These are phyloP conservation scores for Mycena vulgaris DNA, from an alignment of 768 basidiomycete species.

Conservation along the genomic window DNA sequence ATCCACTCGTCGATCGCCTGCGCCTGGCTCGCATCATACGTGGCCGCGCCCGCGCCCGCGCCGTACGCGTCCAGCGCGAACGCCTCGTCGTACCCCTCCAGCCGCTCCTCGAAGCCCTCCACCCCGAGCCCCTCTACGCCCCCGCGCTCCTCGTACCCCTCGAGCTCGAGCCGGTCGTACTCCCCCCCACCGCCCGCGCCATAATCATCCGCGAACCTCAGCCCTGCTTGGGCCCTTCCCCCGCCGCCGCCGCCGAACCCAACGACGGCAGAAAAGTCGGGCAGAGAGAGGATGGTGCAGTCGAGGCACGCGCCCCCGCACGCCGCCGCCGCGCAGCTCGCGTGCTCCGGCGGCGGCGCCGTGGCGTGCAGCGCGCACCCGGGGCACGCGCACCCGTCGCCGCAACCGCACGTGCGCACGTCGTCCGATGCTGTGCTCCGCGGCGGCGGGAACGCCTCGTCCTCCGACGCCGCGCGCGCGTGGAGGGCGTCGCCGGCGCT, in stretches of 20 bases:
- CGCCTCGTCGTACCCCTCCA: constrained; percentile 48
- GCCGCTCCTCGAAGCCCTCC: constrained; percentile 15
- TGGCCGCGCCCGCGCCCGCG: no score
- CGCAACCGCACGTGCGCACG: constrained; percentile 66
- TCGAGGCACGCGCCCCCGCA: constrained; percentile 70
- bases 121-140: not conserved
- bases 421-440: no score
- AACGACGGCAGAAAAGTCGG: constrained; percentile 14
- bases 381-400: constrained; percentile 75
- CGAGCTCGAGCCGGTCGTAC: not conserved
- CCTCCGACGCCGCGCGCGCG: no score
- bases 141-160: constrained; percentile 6
- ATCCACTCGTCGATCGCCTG: constrained; percentile 73
- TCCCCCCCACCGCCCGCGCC: constrained; percentile 37
- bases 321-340: constrained; percentile 52
- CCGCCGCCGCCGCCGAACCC: not conserved
- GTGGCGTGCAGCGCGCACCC: constrained; percentile 73
- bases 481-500: no score
- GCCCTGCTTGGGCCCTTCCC: constrained; percentile 46
- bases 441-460: no score
- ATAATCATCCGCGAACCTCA: constrained; percentile 34
- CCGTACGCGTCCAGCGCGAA: constrained; percentile 8
- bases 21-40: not conserved
- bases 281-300: constrained; percentile 65
- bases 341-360: constrained; percentile 45